Evolutionary conservation across 352 stramenopile genomes (phyloP).

Genomic region (Globisporangium splendens): DNA sequence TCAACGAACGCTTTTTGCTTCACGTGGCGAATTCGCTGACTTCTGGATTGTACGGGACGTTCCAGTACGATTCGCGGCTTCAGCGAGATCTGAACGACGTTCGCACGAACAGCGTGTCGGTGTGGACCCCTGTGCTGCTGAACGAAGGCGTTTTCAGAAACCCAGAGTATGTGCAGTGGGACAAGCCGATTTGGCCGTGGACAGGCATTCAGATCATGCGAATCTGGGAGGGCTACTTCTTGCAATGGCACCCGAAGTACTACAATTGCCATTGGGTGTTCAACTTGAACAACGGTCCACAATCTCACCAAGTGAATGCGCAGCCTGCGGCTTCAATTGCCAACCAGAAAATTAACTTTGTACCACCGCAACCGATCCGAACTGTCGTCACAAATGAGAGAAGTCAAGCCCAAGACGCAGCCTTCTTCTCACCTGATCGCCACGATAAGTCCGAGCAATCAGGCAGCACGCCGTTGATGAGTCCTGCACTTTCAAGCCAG

Average conservation of each 20-base stretch:
- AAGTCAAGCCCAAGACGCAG: background rate
- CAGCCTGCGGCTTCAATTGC: slow-evolving; percentile 3
- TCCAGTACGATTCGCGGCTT: slow-evolving; percentile 72
- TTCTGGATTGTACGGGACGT: slow-evolving; percentile 80
- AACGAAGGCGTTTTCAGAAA: slow-evolving; percentile 47
- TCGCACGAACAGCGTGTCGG: slow-evolving; percentile 49
- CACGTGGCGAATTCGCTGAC: slow-evolving; percentile 78
- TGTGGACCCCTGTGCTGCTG: slow-evolving; percentile 78
- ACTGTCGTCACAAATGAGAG: background rate
- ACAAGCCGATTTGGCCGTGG: slow-evolving; percentile 78
- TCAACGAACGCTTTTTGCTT: slow-evolving; percentile 81
- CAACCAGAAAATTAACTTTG: slow-evolving; percentile 12
- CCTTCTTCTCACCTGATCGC: background rate
- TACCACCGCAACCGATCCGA: background rate
- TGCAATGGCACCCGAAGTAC: slow-evolving; percentile 85
- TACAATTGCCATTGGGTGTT: slow-evolving; percentile 73
- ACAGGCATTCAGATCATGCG: slow-evolving; percentile 74
- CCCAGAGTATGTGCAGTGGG: slow-evolving; percentile 33
- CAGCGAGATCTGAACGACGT: slow-evolving; percentile 68
- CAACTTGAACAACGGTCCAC: slow-evolving; percentile 26
- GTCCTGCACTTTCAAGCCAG: background rate
- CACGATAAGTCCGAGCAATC: slow-evolving; percentile 6
- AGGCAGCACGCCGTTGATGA: background rate
- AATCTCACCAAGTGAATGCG: background rate
- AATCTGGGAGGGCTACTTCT: slow-evolving; percentile 82